Evolutionary conservation across 2,329 filamentous ascomycete genomes (phyloP).

Genomic region (Paecilomyces dactylethromorphus): DNA sequence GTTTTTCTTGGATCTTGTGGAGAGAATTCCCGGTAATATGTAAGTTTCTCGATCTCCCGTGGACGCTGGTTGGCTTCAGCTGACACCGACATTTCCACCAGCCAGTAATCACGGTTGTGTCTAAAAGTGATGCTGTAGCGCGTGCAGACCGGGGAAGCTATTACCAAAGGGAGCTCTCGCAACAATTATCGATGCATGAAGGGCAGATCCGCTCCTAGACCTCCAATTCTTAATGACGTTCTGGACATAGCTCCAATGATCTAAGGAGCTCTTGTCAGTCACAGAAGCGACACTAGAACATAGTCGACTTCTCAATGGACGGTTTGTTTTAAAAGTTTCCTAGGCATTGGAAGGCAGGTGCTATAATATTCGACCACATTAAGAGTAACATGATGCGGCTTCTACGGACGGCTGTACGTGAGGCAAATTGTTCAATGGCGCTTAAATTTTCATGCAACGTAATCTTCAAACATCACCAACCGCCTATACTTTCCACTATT

Average conservation of each 20-base stretch:
- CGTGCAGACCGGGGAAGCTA: not conserved
- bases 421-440: not conserved
- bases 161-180: not conserved
- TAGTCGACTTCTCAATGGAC: not conserved
- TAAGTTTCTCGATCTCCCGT: not conserved
- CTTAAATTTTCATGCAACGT: no score
- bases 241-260: not conserved
- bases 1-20: not conserved
- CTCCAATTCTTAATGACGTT: not conserved
- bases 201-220: not conserved
- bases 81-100: not conserved
- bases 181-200: not conserved
- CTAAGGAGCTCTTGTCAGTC: not conserved
- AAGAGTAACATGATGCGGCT: not conserved
- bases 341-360: not conserved
- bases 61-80: not conserved
- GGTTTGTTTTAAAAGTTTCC: not conserved
- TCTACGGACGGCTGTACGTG: not conserved
- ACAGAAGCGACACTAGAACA: not conserved
- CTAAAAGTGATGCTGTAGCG: not conserved
- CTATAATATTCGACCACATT: no score
- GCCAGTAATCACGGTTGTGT: not conserved
- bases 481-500: no score
- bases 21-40: not conserved
- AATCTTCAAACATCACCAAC: no score